Evolutionary conservation across 805 yeast species (phyloP).

Genomic region (Saccharomyces jurei): DNA sequence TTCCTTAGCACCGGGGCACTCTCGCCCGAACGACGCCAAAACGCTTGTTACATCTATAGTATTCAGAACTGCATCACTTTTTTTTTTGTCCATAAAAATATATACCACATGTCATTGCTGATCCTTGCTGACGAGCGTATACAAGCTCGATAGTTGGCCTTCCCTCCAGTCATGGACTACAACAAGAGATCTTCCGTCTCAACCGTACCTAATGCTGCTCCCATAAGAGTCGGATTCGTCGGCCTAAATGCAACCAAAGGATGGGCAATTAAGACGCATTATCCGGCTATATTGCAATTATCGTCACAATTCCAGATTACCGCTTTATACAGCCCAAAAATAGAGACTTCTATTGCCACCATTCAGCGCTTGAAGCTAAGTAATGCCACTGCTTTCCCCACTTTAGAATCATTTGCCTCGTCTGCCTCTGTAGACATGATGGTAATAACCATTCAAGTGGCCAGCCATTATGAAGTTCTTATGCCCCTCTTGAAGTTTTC

Average conservation of each 20-base stretch:
- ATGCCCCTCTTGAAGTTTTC: constrained; percentile 19
- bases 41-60: not conserved
- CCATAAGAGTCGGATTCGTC: constrained; percentile 23
- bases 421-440: constrained; percentile 22
- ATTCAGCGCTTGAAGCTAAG: constrained; percentile 18
- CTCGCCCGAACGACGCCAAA: not conserved
- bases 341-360: constrained; percentile 16
- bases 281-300: constrained; percentile 23
- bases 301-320: constrained; percentile 26
- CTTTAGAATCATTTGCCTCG: constrained; percentile 19
- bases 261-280: constrained; percentile 29
- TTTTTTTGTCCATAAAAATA: not conserved
- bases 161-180: constrained; percentile 13
- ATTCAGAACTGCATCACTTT: not conserved
- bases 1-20: not conserved
- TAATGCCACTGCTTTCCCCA: constrained; percentile 22
- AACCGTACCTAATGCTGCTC: constrained; percentile 25
- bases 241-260: constrained; percentile 22
- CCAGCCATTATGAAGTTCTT: constrained; percentile 14
- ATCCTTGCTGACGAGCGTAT: not conserved
- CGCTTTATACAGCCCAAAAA: constrained; percentile 19
- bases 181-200: constrained; percentile 26
- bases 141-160: not conserved
- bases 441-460: constrained; percentile 19
- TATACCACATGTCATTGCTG: not conserved